Percentiles rank a stretch among this genome's conserved stretches.
phyloP scores from a whole-genome alignment of 169 alveolate genomes.

The Cyclospora cayetanensis region DNA sequence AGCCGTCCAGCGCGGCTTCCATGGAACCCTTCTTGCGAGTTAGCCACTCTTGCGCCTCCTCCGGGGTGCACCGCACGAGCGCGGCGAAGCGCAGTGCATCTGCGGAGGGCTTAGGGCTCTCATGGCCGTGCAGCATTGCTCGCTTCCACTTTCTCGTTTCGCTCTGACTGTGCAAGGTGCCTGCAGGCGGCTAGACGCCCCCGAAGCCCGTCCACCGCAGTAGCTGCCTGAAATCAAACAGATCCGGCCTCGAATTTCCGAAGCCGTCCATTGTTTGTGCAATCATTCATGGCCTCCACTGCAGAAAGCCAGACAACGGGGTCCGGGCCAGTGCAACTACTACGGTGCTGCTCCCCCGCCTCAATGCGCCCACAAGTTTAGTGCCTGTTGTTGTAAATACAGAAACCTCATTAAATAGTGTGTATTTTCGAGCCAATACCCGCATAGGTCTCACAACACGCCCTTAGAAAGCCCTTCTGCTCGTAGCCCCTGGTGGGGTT shows the following conservation, averaged over 20 bases:
- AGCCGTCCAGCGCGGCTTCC: conserved; percentile 44
- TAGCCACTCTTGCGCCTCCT: conserved; percentile 55
- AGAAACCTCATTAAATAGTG: no score
- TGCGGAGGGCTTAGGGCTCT: neutral
- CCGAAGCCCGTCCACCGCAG: no score
- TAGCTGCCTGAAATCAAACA: neutral
- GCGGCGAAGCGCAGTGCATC: conserved; percentile 34
- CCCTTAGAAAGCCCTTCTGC: no score
- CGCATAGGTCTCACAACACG: no score
- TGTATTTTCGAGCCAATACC: no score
- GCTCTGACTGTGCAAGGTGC: no score
- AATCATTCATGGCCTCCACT: neutral
- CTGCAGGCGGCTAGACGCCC: no score
- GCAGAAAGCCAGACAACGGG: neutral
- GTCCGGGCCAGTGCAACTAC: neutral
- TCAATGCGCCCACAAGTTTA: neutral
- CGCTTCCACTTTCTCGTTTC: no score
- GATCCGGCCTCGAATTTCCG: neutral
- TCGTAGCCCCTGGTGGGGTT: no score
- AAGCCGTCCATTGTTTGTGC: neutral
- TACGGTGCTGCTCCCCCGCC: neutral
- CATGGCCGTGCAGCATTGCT: conserved; percentile 21
- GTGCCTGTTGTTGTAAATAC: neutral
- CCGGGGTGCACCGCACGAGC: conserved; percentile 37
- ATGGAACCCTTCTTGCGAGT: conserved; percentile 30